phyloP scores from a whole-genome alignment of 148 eudicot genomes.

The Camellia granthamiana region DNA sequence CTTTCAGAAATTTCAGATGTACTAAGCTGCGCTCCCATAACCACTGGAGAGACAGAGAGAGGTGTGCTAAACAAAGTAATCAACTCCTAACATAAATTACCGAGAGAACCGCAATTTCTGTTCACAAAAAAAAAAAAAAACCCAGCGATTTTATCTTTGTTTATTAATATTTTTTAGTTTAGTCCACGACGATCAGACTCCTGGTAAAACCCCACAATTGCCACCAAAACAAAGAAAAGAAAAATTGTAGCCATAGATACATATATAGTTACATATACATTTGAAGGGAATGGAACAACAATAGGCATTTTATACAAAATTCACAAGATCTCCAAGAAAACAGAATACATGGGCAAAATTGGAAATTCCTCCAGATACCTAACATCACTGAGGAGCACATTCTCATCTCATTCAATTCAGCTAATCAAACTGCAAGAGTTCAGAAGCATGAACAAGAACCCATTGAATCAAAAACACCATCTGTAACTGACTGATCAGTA shows the following conservation, averaged over 20 bases:
- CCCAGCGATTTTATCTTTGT: neutral
- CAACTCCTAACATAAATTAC: neutral
- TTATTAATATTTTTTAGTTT: neutral
- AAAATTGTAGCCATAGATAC: neutral
- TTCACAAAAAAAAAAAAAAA: neutral
- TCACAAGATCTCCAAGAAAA: slow-evolving; percentile 22
- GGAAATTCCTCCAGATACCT: slow-evolving; percentile 14
- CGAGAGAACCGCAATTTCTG: neutral
- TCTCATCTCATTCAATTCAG: slow-evolving; percentile 11
- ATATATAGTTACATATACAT: neutral
- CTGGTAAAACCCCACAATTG: neutral
- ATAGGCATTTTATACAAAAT: slow-evolving; percentile 30
- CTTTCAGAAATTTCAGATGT: too few relatives aligned
- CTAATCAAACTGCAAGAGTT: slow-evolving; percentile 20
- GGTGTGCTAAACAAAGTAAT: too few relatives aligned
- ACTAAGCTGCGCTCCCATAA: too few relatives aligned
- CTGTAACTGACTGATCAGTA: neutral
- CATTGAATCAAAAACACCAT: slow-evolving; percentile 15
- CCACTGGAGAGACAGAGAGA: too few relatives aligned
- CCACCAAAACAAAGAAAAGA: neutral
- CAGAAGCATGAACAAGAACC: slow-evolving; percentile 12
- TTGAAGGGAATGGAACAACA: neutral
- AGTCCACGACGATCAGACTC: neutral
- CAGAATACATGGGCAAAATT: slow-evolving; percentile 31
- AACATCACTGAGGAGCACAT: neutral